Evolutionary conservation across 306 rosid genomes (phyloP).

Genomic region (Vicia sativa): DNA sequence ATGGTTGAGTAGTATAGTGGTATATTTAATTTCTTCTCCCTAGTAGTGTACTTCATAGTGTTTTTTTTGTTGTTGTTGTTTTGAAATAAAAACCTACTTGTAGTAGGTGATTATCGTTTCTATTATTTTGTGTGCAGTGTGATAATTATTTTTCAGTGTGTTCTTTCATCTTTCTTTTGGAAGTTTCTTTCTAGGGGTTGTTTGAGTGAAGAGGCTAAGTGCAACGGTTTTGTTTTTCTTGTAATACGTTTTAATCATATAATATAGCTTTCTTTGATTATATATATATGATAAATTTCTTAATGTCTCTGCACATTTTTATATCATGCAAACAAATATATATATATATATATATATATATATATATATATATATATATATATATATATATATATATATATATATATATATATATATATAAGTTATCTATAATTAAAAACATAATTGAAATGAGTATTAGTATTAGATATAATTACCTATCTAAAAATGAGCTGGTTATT

Average conservation of each 20-base stretch:
- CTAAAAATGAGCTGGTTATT: background rate
- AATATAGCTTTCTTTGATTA: background rate
- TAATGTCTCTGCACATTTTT: too few relatives aligned
- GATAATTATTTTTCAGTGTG: conserved; percentile 3
- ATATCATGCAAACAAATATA: too few relatives aligned
- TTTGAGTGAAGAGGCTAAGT: conserved; percentile 25
- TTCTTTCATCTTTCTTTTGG: conserved; percentile 3
- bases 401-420: too few relatives aligned
- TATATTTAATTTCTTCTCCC: conserved; percentile 14
- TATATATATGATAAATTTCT: background rate
- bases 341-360: too few relatives aligned
- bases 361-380: too few relatives aligned
- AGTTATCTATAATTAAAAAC: too few relatives aligned
- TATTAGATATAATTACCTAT: too few relatives aligned
- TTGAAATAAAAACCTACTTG: background rate
- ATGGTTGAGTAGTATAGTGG: conserved; percentile 12
- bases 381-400: too few relatives aligned
- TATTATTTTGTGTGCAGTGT: conserved; percentile 9
- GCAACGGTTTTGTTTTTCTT: conserved; percentile 17
- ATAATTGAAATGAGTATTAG: background rate
- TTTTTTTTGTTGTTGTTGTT: background rate
- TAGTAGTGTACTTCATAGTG: background rate
- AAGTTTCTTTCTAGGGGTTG: background rate
- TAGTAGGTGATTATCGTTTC: conserved; percentile 3
- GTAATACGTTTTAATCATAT: conserved; percentile 8